A percentile compares a stretch with the other conserved stretches of the same genome.
These are phyloP conservation scores for Trichoderma koningii DNA, from an alignment of 2,329 filamentous ascomycete species.

Conservation along the genomic window DNA sequence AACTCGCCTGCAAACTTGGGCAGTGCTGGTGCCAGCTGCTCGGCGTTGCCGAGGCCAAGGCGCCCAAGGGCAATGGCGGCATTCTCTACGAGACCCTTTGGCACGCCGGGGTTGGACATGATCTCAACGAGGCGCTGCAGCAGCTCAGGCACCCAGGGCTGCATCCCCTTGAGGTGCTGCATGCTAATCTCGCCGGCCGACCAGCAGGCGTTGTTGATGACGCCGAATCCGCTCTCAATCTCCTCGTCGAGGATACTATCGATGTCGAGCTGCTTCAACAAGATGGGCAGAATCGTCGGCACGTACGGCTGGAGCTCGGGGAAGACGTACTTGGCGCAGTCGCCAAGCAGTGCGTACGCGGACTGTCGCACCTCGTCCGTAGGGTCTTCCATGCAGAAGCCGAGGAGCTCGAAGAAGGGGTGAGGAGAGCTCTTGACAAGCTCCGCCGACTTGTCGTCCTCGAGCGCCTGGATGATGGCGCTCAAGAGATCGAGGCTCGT, in stretches of 20 bases:
- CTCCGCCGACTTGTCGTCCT: conserved; percentile 69
- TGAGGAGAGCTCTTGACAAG: conserved; percentile 76
- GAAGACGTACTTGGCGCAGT: conserved; percentile 93
- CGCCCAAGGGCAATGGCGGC: conserved; percentile 90
- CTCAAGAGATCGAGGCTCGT: conserved; percentile 93
- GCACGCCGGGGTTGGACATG: conserved; percentile 80
- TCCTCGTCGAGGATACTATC: conserved; percentile 76
- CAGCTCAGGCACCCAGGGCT: conserved; percentile 74
- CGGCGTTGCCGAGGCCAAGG: conserved; percentile 76
- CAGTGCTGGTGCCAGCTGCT: conserved; percentile 76
- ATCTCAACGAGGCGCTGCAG: conserved; percentile 79
- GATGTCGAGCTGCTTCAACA: conserved; percentile 87
- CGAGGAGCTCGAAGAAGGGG: conserved; percentile 85
- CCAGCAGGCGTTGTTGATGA: conserved; percentile 99
- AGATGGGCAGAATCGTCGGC: conserved; percentile 71
- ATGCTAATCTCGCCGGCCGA: conserved; percentile 90
- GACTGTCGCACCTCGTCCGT: conserved; percentile 95
- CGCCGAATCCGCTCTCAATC: conserved; percentile 81
- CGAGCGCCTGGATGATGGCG: conserved; percentile 87
- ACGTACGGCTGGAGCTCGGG: conserved; percentile 75
- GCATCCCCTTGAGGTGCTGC: conserved; percentile 73
- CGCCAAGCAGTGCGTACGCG: conserved; percentile 89
- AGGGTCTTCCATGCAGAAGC: conserved; percentile 88
- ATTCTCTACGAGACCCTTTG: conserved; percentile 87
- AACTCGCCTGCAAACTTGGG: conserved; percentile 80